Evolutionary conservation across 2,329 filamentous ascomycete species (phyloP).

Genomic region (Sporothrix brasiliensis): DNA sequence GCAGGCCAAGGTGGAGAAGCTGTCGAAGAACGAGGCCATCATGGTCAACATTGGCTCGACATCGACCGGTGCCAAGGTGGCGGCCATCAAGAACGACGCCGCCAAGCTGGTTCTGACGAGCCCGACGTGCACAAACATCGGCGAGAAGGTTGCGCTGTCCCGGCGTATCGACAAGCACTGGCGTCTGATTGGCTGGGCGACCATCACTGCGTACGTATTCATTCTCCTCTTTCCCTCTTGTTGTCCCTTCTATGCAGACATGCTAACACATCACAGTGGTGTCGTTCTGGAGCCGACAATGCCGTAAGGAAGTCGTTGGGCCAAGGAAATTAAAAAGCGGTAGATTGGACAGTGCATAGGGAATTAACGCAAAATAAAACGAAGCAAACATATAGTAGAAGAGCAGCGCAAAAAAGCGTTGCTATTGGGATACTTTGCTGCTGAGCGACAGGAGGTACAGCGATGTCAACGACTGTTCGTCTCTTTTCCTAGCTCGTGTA

Average conservation of each 20-base stretch:
- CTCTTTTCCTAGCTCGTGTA: background rate
- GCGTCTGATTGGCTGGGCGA: slow-evolving; percentile 91
- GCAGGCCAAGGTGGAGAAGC: slow-evolving; percentile 98
- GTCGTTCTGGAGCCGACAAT: slow-evolving; percentile 37
- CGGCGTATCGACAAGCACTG: slow-evolving; percentile 99
- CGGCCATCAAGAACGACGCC: slow-evolving; percentile 95
- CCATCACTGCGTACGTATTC: slow-evolving; percentile 66
- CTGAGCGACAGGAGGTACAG: background rate
- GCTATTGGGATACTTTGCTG: slow-evolving; percentile 25
- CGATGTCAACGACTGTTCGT: background rate
- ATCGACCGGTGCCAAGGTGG: slow-evolving; percentile 94
- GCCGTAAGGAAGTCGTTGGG: slow-evolving; percentile 24
- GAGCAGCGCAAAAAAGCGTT: slow-evolving; percentile 24
- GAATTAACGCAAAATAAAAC: slow-evolving; percentile 16
- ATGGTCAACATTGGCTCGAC: slow-evolving; percentile 99
- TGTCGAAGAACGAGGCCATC: slow-evolving; percentile 97
- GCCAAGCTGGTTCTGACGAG: slow-evolving; percentile 92
- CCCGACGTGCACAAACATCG: slow-evolving; percentile 94
- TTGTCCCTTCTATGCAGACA: background rate
- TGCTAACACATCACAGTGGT: slow-evolving; percentile 33
- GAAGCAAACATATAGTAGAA: slow-evolving; percentile 18
- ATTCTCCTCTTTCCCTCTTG: background rate
- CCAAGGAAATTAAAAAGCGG: background rate
- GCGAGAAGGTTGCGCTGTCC: slow-evolving; percentile 95
- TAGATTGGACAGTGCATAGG: background rate